Conservation (phyloP, 148 eudicot species). For the Limonium bicolor region DNA sequence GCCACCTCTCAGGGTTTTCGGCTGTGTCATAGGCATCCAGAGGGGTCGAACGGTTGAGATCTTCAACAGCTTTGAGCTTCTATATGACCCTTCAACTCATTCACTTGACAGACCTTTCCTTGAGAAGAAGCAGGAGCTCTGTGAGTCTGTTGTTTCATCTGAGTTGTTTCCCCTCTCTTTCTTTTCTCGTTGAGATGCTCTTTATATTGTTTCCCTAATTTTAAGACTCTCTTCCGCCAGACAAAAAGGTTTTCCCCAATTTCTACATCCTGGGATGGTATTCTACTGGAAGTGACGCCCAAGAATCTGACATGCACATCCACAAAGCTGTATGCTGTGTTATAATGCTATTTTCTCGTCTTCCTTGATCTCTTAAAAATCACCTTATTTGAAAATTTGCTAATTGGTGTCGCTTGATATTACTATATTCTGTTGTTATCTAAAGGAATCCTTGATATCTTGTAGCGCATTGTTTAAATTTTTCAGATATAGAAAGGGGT, state of each 20-base stretch:
- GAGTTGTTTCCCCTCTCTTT: background rate
- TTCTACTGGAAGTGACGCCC: conserved; percentile 82
- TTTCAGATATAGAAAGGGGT: background rate
- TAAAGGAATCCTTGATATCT: background rate
- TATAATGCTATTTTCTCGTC: background rate
- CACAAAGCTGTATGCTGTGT: conserved; percentile 69
- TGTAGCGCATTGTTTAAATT: background rate
- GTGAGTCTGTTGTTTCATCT: conserved; percentile 20
- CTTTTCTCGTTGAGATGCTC: background rate
- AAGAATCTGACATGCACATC: conserved; percentile 83
- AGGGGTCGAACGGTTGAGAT: conserved; percentile 88
- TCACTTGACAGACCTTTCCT: conserved; percentile 75
- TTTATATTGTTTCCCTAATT: background rate
- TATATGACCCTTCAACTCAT: conserved; percentile 33
- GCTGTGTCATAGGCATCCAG: conserved; percentile 80
- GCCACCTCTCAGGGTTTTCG: conserved; percentile 43
- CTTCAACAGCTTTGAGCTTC: conserved; percentile 83
- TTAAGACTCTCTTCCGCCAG: conserved; percentile 19
- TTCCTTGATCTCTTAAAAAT: no score
- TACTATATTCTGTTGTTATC: background rate
- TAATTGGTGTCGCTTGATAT: background rate
- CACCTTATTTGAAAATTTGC: no score
- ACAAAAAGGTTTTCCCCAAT: conserved; percentile 86
- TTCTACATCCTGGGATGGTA: conserved; percentile 92
- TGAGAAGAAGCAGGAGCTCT: conserved; percentile 90